phyloP scores from a whole-genome alignment of 805 yeast genomes.

The Metschnikowia similis region DNA sequence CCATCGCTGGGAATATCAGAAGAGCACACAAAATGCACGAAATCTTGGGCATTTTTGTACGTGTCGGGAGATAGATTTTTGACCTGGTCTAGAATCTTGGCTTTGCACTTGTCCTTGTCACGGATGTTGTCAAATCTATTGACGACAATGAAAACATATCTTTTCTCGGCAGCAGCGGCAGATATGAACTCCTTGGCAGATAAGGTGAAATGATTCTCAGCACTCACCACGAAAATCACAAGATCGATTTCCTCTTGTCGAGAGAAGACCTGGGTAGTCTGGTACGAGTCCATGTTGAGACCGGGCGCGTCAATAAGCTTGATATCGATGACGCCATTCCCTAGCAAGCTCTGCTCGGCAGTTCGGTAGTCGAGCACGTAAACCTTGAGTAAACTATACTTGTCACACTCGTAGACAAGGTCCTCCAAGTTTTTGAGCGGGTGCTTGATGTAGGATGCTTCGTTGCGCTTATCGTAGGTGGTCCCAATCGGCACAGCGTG shows the following conservation, averaged over 20 bases:
- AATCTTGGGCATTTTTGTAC: constrained; percentile 79
- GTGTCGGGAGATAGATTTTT: constrained; percentile 85
- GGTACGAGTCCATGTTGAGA: constrained; percentile 84
- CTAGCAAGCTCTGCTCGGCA: constrained; percentile 62
- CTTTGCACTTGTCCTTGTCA: constrained; percentile 75
- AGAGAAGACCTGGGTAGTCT: constrained; percentile 91
- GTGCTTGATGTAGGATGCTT: constrained; percentile 58
- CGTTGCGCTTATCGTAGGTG: constrained; percentile 51
- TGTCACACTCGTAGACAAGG: constrained; percentile 70
- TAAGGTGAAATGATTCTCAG: constrained; percentile 92
- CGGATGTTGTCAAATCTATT: constrained; percentile 85
- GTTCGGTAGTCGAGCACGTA: constrained; percentile 76
- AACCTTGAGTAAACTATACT: constrained; percentile 68
- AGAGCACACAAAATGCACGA: constrained; percentile 88
- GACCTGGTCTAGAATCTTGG: constrained; percentile 78
- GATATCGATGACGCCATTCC: constrained; percentile 90
- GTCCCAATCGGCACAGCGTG: constrained; percentile 75
- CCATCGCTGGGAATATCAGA: constrained; percentile 41
- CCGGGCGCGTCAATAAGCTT: constrained; percentile 97
- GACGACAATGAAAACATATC: constrained; percentile 88
- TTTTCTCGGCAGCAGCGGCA: constrained; percentile 85
- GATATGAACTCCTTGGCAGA: constrained; percentile 92
- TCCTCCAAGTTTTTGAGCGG: constrained; percentile 55
- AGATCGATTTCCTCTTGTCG: constrained; percentile 96
- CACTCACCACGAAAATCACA: constrained; percentile 92